phyloP scores from a whole-genome alignment of 129 eudicot species.

The Saussurea involucrata region DNA sequence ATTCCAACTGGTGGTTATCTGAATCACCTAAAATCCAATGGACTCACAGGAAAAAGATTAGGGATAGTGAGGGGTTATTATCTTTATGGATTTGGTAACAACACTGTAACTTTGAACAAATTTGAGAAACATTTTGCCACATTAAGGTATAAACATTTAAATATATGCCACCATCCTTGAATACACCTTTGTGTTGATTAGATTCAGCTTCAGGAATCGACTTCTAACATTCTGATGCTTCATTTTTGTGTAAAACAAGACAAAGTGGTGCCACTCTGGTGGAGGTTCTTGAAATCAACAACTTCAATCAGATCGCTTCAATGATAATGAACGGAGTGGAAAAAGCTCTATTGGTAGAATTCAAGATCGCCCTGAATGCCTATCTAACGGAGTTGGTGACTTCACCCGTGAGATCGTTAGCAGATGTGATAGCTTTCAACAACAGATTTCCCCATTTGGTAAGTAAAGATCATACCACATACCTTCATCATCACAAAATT shows the following conservation, averaged over 20 bases:
- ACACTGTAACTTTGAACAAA: slow-evolving; percentile 25
- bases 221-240: not conserved
- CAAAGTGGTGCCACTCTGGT: slow-evolving; percentile 48
- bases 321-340: slow-evolving; percentile 19
- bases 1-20: slow-evolving; percentile 57
- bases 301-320: slow-evolving; percentile 25
- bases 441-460: slow-evolving; percentile 32
- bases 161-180: not conserved
- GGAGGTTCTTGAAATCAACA: slow-evolving; percentile 47
- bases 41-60: slow-evolving; percentile 57
- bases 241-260: slow-evolving; percentile 26
- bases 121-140: slow-evolving; percentile 48
- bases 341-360: slow-evolving; percentile 34
- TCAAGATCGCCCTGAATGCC: slow-evolving; percentile 43
- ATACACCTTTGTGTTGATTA: not conserved
- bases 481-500: too few relatives aligned
- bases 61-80: slow-evolving; percentile 42
- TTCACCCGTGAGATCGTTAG: slow-evolving; percentile 32
- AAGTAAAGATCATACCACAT: not conserved
- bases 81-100: slow-evolving; percentile 24
- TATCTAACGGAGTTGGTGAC: slow-evolving; percentile 38
- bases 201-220: not conserved
- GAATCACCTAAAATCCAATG: slow-evolving; percentile 43
- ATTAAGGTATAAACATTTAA: slow-evolving; percentile 33
- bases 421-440: slow-evolving; percentile 38